Evolutionary conservation across 2,329 filamentous ascomycete species (phyloP), one percentile per base, ranked within the genome.

Genomic region (Lomentospora prolificans): DNA sequence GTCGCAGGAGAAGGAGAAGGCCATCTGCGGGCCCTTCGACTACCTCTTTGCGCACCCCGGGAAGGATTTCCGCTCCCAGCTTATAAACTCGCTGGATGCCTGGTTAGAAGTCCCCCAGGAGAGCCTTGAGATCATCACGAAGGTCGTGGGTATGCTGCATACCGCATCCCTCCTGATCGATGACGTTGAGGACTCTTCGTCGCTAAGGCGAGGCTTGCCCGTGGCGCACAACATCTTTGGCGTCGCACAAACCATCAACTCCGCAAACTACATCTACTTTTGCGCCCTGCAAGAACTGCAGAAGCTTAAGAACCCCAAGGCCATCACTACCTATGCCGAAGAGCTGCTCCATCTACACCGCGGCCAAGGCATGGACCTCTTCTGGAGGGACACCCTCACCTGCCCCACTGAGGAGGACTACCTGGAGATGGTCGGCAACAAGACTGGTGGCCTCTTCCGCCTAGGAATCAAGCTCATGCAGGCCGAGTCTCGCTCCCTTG

Each of bases 361-460:
- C 28, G 90, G 90, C 19, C 90, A 95, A 70, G 89, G 90, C 61
- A 91, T 95, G 87, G 90, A 95, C 63, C 78, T 95, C 36, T 94
- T 88, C 74, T 95, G 90, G 90, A 80, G 89, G 57, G 89, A 94
- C 70, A 89, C 85, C 25, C 75, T 94, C 58, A 91, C 86, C 19
- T 92, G 88, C 69, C 89, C 89, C 12, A 87, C 81, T 52, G 89
- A 94, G 70, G 87, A 90, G 61, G 89, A 95, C 71, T 95, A 95
- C 71, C 79, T 95, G n/a, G 87, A 95, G 68, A 95, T 95, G 90
- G 89, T 95, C 9, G 82, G 82, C 63, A 91, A 95, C 72, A 95
- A 95, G 73, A 95, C 90, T 0, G 90, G 89, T 54, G 90, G 90
- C 0, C 76, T 96, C 1, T 95, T 95, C 74, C 80, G 89, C 41